phyloP scores from a whole-genome alignment of 352 stramenopile species.

The Phytopythium cucurbitacearum region DNA sequence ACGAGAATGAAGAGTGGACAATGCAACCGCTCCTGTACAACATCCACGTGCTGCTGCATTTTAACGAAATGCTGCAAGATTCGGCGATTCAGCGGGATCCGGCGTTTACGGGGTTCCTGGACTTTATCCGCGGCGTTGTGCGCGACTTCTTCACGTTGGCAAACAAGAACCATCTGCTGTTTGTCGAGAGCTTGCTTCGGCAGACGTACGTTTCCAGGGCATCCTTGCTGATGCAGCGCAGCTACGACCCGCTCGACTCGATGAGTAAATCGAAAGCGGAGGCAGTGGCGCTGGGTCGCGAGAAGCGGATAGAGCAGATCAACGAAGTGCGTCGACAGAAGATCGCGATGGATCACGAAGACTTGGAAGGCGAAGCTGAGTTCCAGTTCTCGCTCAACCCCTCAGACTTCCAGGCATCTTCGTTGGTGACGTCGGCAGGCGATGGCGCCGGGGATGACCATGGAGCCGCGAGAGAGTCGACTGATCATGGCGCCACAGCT shows the following conservation, averaged over 20 bases:
- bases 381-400: constrained; percentile 68
- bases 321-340: constrained; percentile 66
- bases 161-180: constrained; percentile 78
- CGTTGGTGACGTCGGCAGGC: constrained; percentile 20
- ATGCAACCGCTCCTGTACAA: constrained; percentile 87
- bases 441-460: not conserved
- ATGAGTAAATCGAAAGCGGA: constrained; percentile 60
- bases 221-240: constrained; percentile 68
- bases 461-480: not conserved
- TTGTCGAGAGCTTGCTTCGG: constrained; percentile 68
- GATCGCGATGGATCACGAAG: constrained; percentile 65
- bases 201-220: constrained; percentile 67
- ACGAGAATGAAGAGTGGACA: constrained; percentile 66
- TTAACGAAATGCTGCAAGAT: constrained; percentile 87
- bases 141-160: constrained; percentile 76
- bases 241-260: constrained; percentile 66
- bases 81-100: constrained; percentile 43
- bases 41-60: constrained; percentile 73
- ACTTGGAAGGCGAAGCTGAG: constrained; percentile 76
- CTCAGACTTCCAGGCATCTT: constrained; percentile 57
- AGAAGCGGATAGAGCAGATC: constrained; percentile 51
- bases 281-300: constrained; percentile 52
- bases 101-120: constrained; percentile 65
- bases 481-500: not conserved
- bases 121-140: constrained; percentile 78